Conservation (phyloP, 345 rosid species). For the Arabidopsis suecica region DNA sequence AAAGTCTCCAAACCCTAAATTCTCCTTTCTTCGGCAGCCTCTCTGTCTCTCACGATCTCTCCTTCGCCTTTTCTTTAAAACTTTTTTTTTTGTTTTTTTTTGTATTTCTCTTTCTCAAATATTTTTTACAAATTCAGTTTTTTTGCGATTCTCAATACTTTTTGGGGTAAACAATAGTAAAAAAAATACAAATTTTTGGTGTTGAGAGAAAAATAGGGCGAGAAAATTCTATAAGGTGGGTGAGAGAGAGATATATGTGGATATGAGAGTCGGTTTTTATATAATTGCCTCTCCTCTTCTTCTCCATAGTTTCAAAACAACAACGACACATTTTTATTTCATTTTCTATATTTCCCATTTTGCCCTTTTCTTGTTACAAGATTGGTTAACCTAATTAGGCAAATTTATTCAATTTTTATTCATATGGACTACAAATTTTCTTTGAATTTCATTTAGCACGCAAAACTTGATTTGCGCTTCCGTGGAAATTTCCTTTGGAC, state of each 20-base stretch:
- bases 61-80: constrained; percentile 10
- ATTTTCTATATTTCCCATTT: not conserved
- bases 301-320: constrained; percentile 30
- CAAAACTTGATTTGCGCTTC: constrained; percentile 33
- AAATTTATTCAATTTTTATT: constrained; percentile 21
- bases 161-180: not conserved
- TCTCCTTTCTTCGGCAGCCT: constrained; percentile 41
- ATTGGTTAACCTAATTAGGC: constrained; percentile 47
- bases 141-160: constrained; percentile 34
- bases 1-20: constrained; percentile 37
- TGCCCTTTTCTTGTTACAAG: constrained; percentile 48
- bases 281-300: constrained; percentile 4
- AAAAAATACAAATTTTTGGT: not conserved
- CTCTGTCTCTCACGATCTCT: constrained; percentile 46
- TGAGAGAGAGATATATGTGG: constrained; percentile 39
- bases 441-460: constrained; percentile 29
- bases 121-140: not conserved
- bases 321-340: not conserved
- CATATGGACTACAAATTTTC: not conserved
- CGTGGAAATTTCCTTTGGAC: constrained; percentile 30
- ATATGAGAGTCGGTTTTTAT: constrained; percentile 12
- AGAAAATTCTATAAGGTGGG: constrained; percentile 31
- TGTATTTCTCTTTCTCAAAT: not conserved
- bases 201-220: not conserved
- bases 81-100: not conserved